Percentiles rank a stretch among this genome's conserved stretches.
Conservation (phyloP, 1,139 yeast species). For the Saccharomycopsis phalli region DNA sequence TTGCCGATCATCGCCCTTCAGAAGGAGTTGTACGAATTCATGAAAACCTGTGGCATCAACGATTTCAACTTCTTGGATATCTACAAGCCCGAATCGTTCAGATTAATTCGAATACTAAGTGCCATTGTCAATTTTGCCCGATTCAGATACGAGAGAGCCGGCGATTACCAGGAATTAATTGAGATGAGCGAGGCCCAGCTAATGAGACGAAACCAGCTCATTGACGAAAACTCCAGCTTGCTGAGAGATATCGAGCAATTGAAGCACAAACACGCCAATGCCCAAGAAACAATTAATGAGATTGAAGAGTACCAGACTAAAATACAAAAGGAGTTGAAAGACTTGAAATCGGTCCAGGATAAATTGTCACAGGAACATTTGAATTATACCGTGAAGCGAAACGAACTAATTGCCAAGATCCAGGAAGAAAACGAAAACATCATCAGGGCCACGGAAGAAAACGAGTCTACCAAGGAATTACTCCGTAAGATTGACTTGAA, state of each 20-base stretch:
- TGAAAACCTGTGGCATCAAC: conserved; percentile 64
- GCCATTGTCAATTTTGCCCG: conserved; percentile 82
- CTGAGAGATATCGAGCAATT: conserved; percentile 39
- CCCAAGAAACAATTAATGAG: conserved; percentile 33
- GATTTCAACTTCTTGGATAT: conserved; percentile 71
- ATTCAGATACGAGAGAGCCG: conserved; percentile 69
- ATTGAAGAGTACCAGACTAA: conserved; percentile 48
- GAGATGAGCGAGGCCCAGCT: conserved; percentile 44
- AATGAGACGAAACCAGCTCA: conserved; percentile 32
- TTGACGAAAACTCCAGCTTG: conserved; percentile 32
- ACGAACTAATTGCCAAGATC: conserved; percentile 40
- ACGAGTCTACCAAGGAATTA: conserved; percentile 50
- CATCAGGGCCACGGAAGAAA: conserved; percentile 44
- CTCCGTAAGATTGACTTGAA: conserved; percentile 49
- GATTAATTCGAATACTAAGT: conserved; percentile 61
- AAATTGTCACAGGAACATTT: conserved; percentile 55
- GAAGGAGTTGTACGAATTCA: conserved; percentile 50
- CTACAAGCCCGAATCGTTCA: conserved; percentile 57
- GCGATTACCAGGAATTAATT: conserved; percentile 56
- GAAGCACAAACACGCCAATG: conserved; percentile 25
- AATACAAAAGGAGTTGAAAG: conserved; percentile 55
- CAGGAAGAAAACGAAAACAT: conserved; percentile 44
- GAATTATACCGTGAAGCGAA: conserved; percentile 56
- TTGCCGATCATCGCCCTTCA: conserved; percentile 46
- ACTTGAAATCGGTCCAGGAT: conserved; percentile 58